A percentile compares a stretch with the other conserved stretches of the same genome.
Evolutionary conservation across 192 early-diverging fungal species (phyloP).

Genomic region (Globomyces pollinis-pini): DNA sequence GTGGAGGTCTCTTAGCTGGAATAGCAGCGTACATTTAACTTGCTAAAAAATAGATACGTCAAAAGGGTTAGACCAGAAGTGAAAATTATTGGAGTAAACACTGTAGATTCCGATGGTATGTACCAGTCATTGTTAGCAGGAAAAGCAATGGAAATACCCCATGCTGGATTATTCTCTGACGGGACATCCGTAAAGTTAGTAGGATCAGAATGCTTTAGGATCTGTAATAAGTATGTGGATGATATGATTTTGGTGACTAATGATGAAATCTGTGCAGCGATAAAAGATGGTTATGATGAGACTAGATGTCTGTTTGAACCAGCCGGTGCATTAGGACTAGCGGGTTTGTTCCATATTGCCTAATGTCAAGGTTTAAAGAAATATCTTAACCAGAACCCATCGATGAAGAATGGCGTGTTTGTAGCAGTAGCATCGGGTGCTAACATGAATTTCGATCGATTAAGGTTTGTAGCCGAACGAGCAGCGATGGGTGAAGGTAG

Average conservation of each 20-base stretch:
- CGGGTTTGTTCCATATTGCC: no score
- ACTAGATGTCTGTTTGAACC: slow-evolving; percentile 45
- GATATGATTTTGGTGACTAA: slow-evolving; percentile 41
- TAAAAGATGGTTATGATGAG: slow-evolving; percentile 24
- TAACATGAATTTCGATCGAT: slow-evolving; percentile 52
- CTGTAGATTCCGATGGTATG: slow-evolving; percentile 34
- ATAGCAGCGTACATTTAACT: slow-evolving; percentile 33
- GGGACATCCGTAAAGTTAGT: slow-evolving; percentile 40
- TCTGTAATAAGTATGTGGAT: slow-evolving; percentile 24
- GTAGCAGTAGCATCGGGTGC: slow-evolving; percentile 37
- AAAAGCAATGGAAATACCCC: slow-evolving; percentile 22
- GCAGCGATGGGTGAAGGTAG: slow-evolving; percentile 33
- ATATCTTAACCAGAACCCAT: slow-evolving; percentile 33
- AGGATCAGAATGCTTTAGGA: slow-evolving; percentile 29
- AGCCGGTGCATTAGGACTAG: slow-evolving; percentile 42
- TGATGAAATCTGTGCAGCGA: slow-evolving; percentile 25
- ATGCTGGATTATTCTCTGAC: slow-evolving; percentile 45
- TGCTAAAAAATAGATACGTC: no score
- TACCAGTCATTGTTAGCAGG: slow-evolving; percentile 34
- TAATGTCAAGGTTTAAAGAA: no score
- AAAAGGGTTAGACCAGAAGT: slow-evolving; percentile 44
- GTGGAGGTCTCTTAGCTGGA: slow-evolving; percentile 44
- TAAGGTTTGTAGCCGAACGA: slow-evolving; percentile 45
- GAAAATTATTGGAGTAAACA: slow-evolving; percentile 43
- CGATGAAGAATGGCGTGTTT: slow-evolving; percentile 32